Base-by-base conservation (phyloP, 257 asterid genomes). In the Nyctanthes arbortristis region DNA sequence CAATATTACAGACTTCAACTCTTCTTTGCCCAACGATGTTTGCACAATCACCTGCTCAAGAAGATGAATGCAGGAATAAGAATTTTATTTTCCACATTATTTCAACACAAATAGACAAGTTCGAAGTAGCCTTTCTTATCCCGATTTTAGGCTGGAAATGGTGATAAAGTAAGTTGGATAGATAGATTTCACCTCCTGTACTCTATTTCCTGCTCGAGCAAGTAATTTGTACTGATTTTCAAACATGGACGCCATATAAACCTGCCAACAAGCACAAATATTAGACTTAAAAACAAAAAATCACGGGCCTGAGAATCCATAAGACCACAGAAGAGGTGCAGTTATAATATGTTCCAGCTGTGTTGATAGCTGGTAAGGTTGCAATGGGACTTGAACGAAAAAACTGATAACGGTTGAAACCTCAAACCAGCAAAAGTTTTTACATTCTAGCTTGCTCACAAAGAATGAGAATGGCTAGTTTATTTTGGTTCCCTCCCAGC, bases 141-240 rank as follows among this genome's bases (percentile, higher is more conserved):
- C n/a, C n/a, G n/a, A n/a, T n/a, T n/a, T n/a, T n/a, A 18, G 22
- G 34, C 22, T 29, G 58, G 18, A 45, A 59, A 47, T 29, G 27
- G 25, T 12, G 20, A 29, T 9, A 47, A 75, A 63, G 3, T 6
- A 20, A 61, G 63, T 25, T 39, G 20, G 58, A 76, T 45, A 1
- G 24, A 28, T 39, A 66, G 34, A 68, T 54, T 66, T 70, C 71
- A 89, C 98, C 93, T 91, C 96, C 64, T 93, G 98, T 52, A 87
- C 91, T 80, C 81, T 77, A 67, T 93, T 93, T 74, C 92, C 97
- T 22, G 97, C 88, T 66, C 98, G 93, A 71, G 97, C 98, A 33
- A 93, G 98, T 68, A 93, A 71, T 80, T 90, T 93, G 90, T 93
- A 93, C 77, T 89, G 97, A 73, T 87, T 81, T 70, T 91, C 94